Percentiles rank a stretch among this genome's conserved stretches.
These are phyloP conservation scores for Hypomontagnella submonticulosa DNA, from an alignment of 495 filamentous ascomycete species.

Conservation along the genomic window DNA sequence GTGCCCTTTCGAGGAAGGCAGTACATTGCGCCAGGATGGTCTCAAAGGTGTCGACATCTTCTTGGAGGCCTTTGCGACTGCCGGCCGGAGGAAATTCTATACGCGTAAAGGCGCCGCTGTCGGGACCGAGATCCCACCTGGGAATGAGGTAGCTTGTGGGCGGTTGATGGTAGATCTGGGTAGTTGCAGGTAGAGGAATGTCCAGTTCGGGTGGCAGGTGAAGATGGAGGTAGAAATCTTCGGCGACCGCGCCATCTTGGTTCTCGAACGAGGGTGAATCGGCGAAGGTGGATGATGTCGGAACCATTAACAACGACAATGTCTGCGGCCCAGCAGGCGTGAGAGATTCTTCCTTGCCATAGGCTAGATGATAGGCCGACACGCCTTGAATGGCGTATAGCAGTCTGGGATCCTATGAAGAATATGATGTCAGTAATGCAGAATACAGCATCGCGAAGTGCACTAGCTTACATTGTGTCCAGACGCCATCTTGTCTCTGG, in stretches of 20 bases:
- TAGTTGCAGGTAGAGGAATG: constrained; percentile 87
- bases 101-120: constrained; percentile 87
- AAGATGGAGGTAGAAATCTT: constrained; percentile 95
- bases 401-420: constrained; percentile 73
- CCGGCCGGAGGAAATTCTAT: constrained; percentile 87
- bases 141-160: constrained; percentile 91
- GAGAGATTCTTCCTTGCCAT: constrained; percentile 84
- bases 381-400: constrained; percentile 88
- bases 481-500: constrained; percentile 56
- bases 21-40: constrained; percentile 96
- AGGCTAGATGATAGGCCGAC: constrained; percentile 84
- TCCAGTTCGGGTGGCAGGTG: constrained; percentile 94
- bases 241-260: constrained; percentile 71
- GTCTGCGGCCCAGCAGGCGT: constrained; percentile 89
- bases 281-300: constrained; percentile 77
- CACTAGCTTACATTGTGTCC: constrained; percentile 61
- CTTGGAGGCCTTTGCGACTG: constrained; percentile 75
- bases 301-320: constrained; percentile 92
- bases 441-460: constrained; percentile 17
- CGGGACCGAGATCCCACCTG: constrained; percentile 88
- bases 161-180: constrained; percentile 94
- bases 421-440: constrained; percentile 21
- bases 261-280: constrained; percentile 65
- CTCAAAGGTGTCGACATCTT: constrained; percentile 96
- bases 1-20: constrained; percentile 84